A percentile compares a stretch with the other conserved stretches of the same genome.
phyloP scores from a whole-genome alignment of 169 alveolate genomes.

The Condylostoma magnum region DNA sequence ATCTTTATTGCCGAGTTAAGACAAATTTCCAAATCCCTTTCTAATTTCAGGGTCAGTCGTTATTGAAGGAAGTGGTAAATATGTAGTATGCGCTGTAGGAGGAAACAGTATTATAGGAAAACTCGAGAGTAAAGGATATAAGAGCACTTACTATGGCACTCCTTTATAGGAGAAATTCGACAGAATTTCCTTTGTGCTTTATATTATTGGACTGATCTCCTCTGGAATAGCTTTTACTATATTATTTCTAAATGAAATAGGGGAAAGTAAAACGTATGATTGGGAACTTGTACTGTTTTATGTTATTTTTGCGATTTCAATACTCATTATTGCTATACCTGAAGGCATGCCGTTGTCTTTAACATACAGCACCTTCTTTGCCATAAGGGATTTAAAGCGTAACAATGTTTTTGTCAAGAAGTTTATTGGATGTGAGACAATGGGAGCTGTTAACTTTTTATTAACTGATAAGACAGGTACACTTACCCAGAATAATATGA shows the following conservation, averaged over 20 bases:
- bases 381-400: slow-evolving; percentile 71
- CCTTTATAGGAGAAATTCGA: slow-evolving; percentile 74
- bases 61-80: slow-evolving; percentile 72
- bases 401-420: slow-evolving; percentile 81
- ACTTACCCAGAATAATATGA: slow-evolving; percentile 45
- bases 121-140: slow-evolving; percentile 47
- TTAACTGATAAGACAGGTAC: slow-evolving; percentile 87
- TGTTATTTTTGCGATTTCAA: slow-evolving; percentile 74
- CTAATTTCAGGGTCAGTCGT: slow-evolving; percentile 58
- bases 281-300: slow-evolving; percentile 50
- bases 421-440: slow-evolving; percentile 79
- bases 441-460: slow-evolving; percentile 84
- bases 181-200: slow-evolving; percentile 65
- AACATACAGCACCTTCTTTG: slow-evolving; percentile 73
- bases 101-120: slow-evolving; percentile 62
- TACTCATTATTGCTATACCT: slow-evolving; percentile 85
- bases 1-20: slow-evolving; percentile 41
- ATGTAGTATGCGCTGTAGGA: slow-evolving; percentile 79
- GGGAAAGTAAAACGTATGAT: background rate
- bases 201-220: slow-evolving; percentile 57
- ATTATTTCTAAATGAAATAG: background rate
- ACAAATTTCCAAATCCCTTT: slow-evolving; percentile 37
- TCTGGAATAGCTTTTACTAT: no score
- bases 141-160: slow-evolving; percentile 58
- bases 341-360: slow-evolving; percentile 88